A percentile compares a stretch with the other conserved stretches of the same genome.
Evolutionary conservation across 768 basidiomycete genomes (phyloP).

Genomic region (Mycena belliarum): DNA sequence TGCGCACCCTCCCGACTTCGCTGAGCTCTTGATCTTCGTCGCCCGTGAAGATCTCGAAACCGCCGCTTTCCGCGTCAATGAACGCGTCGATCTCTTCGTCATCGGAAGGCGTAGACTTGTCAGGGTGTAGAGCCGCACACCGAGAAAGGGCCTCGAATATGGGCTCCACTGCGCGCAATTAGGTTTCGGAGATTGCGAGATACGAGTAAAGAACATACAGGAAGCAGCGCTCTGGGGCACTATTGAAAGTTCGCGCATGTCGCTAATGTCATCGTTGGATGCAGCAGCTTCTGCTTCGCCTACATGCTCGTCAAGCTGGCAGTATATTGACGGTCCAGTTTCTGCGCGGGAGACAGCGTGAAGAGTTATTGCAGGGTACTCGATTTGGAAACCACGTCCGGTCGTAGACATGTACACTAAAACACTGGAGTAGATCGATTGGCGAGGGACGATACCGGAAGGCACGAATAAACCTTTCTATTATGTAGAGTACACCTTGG

Average conservation of each 20-base stretch:
- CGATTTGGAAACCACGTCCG: slow-evolving; percentile 77
- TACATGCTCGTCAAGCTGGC: slow-evolving; percentile 83
- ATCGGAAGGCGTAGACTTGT: slow-evolving; percentile 52
- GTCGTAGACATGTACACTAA: slow-evolving; percentile 75
- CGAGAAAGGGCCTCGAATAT: slow-evolving; percentile 86
- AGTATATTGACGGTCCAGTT: slow-evolving; percentile 76
- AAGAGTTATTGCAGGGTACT: slow-evolving; percentile 88
- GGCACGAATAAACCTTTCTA: slow-evolving; percentile 67
- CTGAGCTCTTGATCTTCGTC: slow-evolving; percentile 73
- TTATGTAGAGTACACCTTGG: slow-evolving; percentile 75
- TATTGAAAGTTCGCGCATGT: slow-evolving; percentile 83
- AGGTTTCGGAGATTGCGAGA: background rate
- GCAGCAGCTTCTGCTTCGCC: slow-evolving; percentile 34
- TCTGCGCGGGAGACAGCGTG: slow-evolving; percentile 86
- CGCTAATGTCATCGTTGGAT: slow-evolving; percentile 35
- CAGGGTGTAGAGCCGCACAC: slow-evolving; percentile 87
- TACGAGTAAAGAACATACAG: slow-evolving; percentile 49
- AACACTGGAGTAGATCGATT: slow-evolving; percentile 44
- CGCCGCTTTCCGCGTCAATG: slow-evolving; percentile 46
- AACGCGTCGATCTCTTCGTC: slow-evolving; percentile 55
- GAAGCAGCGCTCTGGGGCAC: slow-evolving; percentile 58
- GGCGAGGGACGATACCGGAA: background rate
- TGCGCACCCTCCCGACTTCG: slow-evolving; percentile 93
- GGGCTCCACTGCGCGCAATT: slow-evolving; percentile 58
- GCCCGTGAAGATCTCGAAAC: slow-evolving; percentile 58